Percentiles rank a stretch among this genome's conserved stretches.
Evolutionary conservation across 2,329 filamentous ascomycete species (phyloP).

Genomic region (Diatrype stigma): DNA sequence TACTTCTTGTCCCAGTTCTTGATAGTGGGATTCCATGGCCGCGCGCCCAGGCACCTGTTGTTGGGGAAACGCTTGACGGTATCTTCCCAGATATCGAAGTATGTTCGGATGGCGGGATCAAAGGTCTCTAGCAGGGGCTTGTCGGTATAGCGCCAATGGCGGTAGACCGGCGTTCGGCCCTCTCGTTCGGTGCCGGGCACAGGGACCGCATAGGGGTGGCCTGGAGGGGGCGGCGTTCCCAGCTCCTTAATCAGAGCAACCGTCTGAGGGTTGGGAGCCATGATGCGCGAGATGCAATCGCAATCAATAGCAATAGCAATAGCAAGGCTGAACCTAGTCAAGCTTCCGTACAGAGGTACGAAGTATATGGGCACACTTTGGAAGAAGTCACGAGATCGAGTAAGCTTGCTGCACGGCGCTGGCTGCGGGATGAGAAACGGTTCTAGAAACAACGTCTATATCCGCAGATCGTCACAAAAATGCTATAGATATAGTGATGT

Average conservation of each 20-base stretch:
- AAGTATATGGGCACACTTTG: no score
- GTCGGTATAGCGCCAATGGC: conserved; percentile 75
- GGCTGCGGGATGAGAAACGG: no score
- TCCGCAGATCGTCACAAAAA: no score
- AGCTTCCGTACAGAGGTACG: no score
- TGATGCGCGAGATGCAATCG: conserved; percentile 7
- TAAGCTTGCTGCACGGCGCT: no score
- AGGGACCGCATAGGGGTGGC: conserved; percentile 72
- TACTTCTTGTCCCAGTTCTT: conserved; percentile 72
- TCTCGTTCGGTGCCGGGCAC: conserved; percentile 71
- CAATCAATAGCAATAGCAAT: no score
- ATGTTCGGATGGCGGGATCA: conserved; percentile 66
- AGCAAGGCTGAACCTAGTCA: no score
- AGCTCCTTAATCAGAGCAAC: conserved; percentile 49
- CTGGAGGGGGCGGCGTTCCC: conserved; percentile 61
- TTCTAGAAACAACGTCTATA: no score
- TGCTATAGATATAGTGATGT: no score
- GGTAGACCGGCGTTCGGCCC: conserved; percentile 72
- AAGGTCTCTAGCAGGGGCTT: conserved; percentile 65
- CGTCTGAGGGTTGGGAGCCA: conserved; percentile 32
- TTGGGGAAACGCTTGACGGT: conserved; percentile 60
- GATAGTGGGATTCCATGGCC: conserved; percentile 71
- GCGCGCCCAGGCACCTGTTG: conserved; percentile 71
- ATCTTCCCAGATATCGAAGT: conserved; percentile 77
- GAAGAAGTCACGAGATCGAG: no score